phyloP scores from a whole-genome alignment of 176 grass and related monocot genomes.

The Oryza glumipatula region DNA sequence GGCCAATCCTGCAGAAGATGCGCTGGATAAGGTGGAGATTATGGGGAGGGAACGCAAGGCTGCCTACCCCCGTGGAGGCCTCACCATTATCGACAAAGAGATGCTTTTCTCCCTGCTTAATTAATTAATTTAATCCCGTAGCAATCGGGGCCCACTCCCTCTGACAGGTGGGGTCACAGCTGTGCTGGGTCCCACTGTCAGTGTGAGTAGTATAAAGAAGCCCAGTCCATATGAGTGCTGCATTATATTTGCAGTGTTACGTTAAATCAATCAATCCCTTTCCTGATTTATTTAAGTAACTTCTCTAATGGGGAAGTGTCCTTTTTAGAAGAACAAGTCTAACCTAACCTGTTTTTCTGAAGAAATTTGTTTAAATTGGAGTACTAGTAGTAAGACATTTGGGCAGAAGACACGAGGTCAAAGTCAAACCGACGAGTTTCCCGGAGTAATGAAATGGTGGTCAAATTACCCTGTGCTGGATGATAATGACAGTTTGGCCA shows the following conservation, averaged over 20 bases:
- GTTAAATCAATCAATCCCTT: conserved; percentile 19
- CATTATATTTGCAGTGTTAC: neutral
- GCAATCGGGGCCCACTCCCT: neutral
- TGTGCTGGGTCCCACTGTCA: neutral
- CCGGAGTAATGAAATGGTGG: neutral
- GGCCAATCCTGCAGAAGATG: conserved; percentile 16
- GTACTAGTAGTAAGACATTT: neutral
- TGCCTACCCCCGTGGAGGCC: neutral
- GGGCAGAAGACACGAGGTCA: conserved; percentile 20
- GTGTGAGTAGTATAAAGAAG: neutral
- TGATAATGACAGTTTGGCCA: neutral
- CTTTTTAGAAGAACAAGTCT: conserved; percentile 15
- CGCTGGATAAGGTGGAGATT: conserved; percentile 31
- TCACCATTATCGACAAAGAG: conserved; percentile 23
- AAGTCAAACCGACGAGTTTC: conserved; percentile 15
- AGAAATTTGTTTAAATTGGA: neutral
- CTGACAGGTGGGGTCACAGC: neutral
- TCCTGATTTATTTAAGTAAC: conserved; percentile 1
- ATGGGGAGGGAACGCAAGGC: neutral
- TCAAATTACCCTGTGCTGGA: conserved; percentile 13
- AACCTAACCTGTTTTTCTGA: neutral
- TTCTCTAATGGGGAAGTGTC: conserved; percentile 36
- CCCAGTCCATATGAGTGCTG: neutral
- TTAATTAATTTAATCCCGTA: neutral
- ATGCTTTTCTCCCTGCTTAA: conserved; percentile 4